Evolutionary conservation across 129 eudicot genomes (phyloP).

Genomic region (Flaveria trinervia): DNA sequence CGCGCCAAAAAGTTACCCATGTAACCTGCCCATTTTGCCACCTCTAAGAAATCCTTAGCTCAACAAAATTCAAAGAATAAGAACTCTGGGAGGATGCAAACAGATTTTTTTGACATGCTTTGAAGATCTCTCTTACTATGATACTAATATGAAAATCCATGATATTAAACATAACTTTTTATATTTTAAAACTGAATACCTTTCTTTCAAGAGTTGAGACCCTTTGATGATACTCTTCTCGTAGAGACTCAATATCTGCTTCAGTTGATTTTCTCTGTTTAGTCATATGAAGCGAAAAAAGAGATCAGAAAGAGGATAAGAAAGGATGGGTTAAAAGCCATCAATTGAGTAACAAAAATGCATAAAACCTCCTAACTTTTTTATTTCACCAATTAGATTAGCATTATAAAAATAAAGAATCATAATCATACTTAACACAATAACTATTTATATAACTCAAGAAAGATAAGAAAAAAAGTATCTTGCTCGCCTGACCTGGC

Average conservation of each 20-base stretch:
- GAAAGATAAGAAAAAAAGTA: not conserved
- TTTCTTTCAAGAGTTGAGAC: conserved; percentile 87
- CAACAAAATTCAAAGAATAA: not conserved
- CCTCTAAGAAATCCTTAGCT: not conserved
- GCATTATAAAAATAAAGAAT: not conserved
- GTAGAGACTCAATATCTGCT: conserved; percentile 82
- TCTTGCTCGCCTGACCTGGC: not conserved
- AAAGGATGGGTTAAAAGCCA: not conserved
- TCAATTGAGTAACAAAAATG: not conserved
- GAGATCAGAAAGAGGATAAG: conserved; percentile 16
- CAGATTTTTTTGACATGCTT: conserved; percentile 1
- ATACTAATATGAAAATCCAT: not conserved
- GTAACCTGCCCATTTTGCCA: not conserved
- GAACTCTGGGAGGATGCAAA: not conserved
- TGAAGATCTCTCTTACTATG: conserved; percentile 18
- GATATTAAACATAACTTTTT: conserved; percentile 2
- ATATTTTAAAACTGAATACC: conserved; percentile 40
- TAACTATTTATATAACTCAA: not conserved
- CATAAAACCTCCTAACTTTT: not conserved
- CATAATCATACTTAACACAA: not conserved
- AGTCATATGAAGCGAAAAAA: conserved; percentile 17
- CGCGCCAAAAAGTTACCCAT: not conserved
- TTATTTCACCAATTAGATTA: not conserved
- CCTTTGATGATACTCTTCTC: conserved; percentile 93
- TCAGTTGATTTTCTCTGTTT: conserved; percentile 85